Evolutionary conservation across 2,329 filamentous ascomycete species (phyloP).

Genomic region (Zarea fungicola): DNA sequence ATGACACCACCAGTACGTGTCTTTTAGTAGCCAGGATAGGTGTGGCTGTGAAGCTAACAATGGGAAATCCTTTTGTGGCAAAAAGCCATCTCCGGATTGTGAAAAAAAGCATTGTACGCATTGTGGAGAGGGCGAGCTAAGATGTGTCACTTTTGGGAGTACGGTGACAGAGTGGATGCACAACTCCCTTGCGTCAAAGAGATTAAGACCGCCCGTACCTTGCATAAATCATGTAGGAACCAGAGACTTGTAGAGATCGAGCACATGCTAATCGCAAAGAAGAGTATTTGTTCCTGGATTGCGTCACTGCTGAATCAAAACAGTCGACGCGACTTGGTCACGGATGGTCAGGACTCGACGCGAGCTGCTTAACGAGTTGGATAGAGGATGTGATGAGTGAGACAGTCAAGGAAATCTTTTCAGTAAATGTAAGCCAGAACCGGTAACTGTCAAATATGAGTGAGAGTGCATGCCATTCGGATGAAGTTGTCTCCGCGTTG

Average conservation of each 20-base stretch:
- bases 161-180: background rate
- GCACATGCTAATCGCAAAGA: background rate
- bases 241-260: slow-evolving; percentile 5
- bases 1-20: slow-evolving; percentile 3
- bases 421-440: too few relatives aligned
- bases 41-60: background rate
- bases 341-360: background rate
- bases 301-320: slow-evolving; percentile 11
- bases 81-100: slow-evolving; percentile 2
- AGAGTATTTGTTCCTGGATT: background rate
- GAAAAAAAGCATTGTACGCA: background rate
- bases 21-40: background rate
- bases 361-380: background rate
- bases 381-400: too few relatives aligned
- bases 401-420: too few relatives aligned
- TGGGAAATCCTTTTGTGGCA: background rate
- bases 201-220: slow-evolving; percentile 1
- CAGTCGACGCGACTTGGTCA: slow-evolving; percentile 1
- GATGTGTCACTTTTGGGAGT: slow-evolving; percentile 7
- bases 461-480: background rate
- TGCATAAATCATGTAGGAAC: slow-evolving; percentile 10
- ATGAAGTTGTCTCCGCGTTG: background rate
- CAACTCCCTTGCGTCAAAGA: slow-evolving; percentile 10
- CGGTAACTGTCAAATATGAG: too few relatives aligned
- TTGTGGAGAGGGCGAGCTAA: slow-evolving; percentile 8